Percentiles rank a stretch among this genome's conserved stretches.
Evolutionary conservation across 345 rosid genomes (phyloP).

Genomic region (Brassica napus): DNA sequence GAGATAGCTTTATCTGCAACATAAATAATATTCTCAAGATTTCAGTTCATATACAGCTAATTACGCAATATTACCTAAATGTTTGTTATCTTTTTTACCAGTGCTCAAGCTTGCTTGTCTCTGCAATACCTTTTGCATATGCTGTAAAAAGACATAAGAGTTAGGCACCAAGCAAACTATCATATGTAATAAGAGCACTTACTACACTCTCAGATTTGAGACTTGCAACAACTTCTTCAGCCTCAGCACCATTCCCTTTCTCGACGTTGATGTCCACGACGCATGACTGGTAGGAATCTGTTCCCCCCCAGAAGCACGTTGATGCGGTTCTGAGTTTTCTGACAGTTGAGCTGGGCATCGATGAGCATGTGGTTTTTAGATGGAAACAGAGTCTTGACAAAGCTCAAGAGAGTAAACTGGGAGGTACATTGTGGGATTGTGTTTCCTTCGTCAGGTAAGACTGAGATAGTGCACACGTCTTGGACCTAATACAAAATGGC

Average conservation of each 20-base stretch:
- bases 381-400: slow-evolving; percentile 64
- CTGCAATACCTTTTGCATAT: slow-evolving; percentile 69
- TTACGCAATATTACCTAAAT: not conserved
- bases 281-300: slow-evolving; percentile 64
- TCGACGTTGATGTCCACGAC: slow-evolving; percentile 65
- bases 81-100: slow-evolving; percentile 43
- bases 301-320: slow-evolving; percentile 57
- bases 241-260: slow-evolving; percentile 49
- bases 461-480: slow-evolving; percentile 63
- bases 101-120: slow-evolving; percentile 78
- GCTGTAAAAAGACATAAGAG: slow-evolving; percentile 43
- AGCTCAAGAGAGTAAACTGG: slow-evolving; percentile 60
- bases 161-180: not conserved
- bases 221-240: slow-evolving; percentile 48
- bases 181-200: not conserved
- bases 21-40: not conserved
- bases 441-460: slow-evolving; percentile 63
- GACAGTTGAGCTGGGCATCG: slow-evolving; percentile 53
- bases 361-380: slow-evolving; percentile 54
- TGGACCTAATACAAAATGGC: slow-evolving; percentile 45
- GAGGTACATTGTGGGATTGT: slow-evolving; percentile 39
- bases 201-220: slow-evolving; percentile 53
- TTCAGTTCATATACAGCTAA: slow-evolving; percentile 1
- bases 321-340: slow-evolving; percentile 52
- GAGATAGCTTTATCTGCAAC: slow-evolving; percentile 58